Percentiles rank a stretch among this genome's conserved stretches.
Conservation (phyloP, 352 stramenopile species). For the Globisporangium middletonii region DNA sequence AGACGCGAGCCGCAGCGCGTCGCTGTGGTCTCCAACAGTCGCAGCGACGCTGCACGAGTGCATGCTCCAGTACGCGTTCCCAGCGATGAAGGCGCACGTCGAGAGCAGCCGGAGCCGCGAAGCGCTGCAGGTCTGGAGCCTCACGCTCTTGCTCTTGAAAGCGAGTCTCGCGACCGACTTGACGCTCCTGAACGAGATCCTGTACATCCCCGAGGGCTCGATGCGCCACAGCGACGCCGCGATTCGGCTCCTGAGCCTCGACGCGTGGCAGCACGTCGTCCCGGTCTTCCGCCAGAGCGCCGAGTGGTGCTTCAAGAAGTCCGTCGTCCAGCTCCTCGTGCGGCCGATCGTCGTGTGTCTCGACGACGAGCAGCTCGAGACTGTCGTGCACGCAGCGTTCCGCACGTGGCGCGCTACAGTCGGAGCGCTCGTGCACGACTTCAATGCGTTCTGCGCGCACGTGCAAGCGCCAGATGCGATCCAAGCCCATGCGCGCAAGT, state of each 20-base stretch:
- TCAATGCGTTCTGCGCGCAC: slow-evolving; percentile 32
- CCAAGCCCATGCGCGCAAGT: slow-evolving; percentile 33
- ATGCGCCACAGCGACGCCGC: slow-evolving; percentile 41
- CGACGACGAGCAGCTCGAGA: slow-evolving; percentile 38
- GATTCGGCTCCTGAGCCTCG: slow-evolving; percentile 41
- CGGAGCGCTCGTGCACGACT: slow-evolving; percentile 34
- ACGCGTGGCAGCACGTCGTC: slow-evolving; percentile 44
- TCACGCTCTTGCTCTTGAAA: slow-evolving; percentile 43
- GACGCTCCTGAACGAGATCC: slow-evolving; percentile 35
- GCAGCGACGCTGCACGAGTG: slow-evolving; percentile 28
- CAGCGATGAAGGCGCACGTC: slow-evolving; percentile 50
- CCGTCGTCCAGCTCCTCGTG: slow-evolving; percentile 39
- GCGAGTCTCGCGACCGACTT: slow-evolving; percentile 33
- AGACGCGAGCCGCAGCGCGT: slow-evolving; percentile 28
- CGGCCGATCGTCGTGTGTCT: slow-evolving; percentile 41
- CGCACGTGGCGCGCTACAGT: slow-evolving; percentile 44
- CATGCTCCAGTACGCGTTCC: slow-evolving; percentile 41
- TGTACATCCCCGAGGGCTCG: slow-evolving; percentile 51
- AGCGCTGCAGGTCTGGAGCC: slow-evolving; percentile 46
- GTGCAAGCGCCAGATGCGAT: slow-evolving; percentile 16
- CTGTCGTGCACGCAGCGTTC: slow-evolving; percentile 43
- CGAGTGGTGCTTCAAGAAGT: slow-evolving; percentile 57
- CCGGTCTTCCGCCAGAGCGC: slow-evolving; percentile 37
- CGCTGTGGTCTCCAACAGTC: slow-evolving; percentile 28
- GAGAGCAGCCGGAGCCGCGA: slow-evolving; percentile 32